Evolutionary conservation across 176 grass and related monocot species (phyloP), one percentile per base, ranked within the genome.

Genomic region (Oryza officinalis): DNA sequence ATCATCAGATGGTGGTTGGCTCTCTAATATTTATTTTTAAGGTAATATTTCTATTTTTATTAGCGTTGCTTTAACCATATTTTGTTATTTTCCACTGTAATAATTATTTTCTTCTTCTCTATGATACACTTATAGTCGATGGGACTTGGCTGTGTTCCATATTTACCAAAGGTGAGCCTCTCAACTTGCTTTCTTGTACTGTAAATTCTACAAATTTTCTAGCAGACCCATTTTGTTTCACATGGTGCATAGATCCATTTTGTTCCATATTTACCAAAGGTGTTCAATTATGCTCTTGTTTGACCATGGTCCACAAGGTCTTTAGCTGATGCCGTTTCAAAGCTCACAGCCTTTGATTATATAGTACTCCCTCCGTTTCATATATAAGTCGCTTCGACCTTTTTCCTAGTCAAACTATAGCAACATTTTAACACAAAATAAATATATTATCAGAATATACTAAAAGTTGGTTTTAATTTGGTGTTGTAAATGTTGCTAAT

Each of bases 21-120:
- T 98, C 96, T 83, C 91, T 98, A 65, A 85, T 98, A 15, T 98
- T 92, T 83, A 95, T 98, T 85, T 98, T 98, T 83, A 98, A 98
- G 93, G 96, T 98, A 90, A 59, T 63, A 73, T 85, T 46, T 67
- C 25, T 74, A 8, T 67, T 83, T 72, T 84, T 13, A 31, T 66
- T 70, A 83, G 35, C 72, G 80, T 23, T 86, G 13, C 35, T 28
- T 70, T 23, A 61, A 27, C 67, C 64, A 68, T 50, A 40, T 88
- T 63, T 72, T 79, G 4, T 89, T 80, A 17, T 81, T 76, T 37
- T 76, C 50, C 68, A 72, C 46, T 49, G 12, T 76, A 59, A 75
- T 52, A 74, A 52, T 85, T 76, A 61, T 83, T 67, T 61, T 45
- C 52, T 74, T 83, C 86, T 81, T 85, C 35, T 88, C 76, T 86